Evolutionary conservation across 202 grass and related monocot genomes (phyloP), one percentile per base, ranked within the genome.

Genomic region (Zizania palustris): DNA sequence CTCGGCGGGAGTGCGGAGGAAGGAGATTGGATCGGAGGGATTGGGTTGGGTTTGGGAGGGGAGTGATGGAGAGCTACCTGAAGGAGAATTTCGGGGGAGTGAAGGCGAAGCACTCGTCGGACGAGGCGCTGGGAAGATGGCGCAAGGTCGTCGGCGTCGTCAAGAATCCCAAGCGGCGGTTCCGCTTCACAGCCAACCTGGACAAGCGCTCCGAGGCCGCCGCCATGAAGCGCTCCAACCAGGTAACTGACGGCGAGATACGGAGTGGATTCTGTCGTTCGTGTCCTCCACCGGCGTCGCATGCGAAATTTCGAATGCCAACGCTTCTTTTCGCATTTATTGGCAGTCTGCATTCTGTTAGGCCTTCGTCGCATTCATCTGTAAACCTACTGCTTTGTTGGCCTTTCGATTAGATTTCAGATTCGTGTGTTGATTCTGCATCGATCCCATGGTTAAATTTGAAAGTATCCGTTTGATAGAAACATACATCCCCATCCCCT

Each of bases 101-200:
- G 2, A 87, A 81, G 88, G 13, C 88, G 58, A 97, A 97, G 93
- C 71, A 97, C 79, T 89, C 93, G 60, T 74, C 93, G 51, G 90
- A 91, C 20, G 93, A 97, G 93, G 55, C 88, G 57, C 90, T 97
- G 5, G 69, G 76, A 3, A 71, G 88, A 71, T 93, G 93, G 93
- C 74, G 93, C 69, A 84, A 93, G 58, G 71, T 97, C 73, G 85
- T 84, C 70, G 86, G 93, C 77, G 72, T 97, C 70, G 93, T 97
- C 81, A 97, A 93, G 86, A 97, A 97, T 83, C 93, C 90, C 33
- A 97, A 97, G 79, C 82, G 93, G 0, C 83, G 93, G 0, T 97
- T 97, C 81, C 83, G 93, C 65, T 97, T 97, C 76, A 97, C 93
- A 16, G 93, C 93, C 60, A 97, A 97, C 85, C 85, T 97, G 81